These are phyloP conservation scores for Pichia nanzhaoensis DNA, from an alignment of 805 yeast species.

Conservation along the genomic window DNA sequence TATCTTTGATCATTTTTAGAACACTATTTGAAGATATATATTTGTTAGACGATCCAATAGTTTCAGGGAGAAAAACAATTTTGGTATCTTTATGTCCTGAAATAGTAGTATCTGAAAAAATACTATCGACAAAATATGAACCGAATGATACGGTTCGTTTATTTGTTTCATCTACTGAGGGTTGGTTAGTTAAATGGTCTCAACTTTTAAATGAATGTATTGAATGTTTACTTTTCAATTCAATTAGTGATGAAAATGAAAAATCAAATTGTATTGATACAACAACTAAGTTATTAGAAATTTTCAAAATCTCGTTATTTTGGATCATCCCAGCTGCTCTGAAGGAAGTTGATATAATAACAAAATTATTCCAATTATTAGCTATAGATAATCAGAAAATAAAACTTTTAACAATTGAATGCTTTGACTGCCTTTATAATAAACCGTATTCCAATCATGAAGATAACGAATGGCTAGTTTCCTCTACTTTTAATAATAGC, in stretches of 20 bases:
- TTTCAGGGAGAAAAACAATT: slow-evolving; percentile 69
- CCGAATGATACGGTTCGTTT: slow-evolving; percentile 53
- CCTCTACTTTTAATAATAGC: slow-evolving; percentile 63
- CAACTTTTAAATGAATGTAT: slow-evolving; percentile 42
- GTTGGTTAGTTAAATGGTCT: slow-evolving; percentile 87
- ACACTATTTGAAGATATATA: slow-evolving; percentile 91
- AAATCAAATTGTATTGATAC: slow-evolving; percentile 27
- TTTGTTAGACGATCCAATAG: slow-evolving; percentile 85
- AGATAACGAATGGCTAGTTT: slow-evolving; percentile 75
- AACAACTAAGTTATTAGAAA: slow-evolving; percentile 64
- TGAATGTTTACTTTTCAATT: slow-evolving; percentile 18
- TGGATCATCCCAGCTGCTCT: slow-evolving; percentile 84
- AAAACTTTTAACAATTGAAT: slow-evolving; percentile 81
- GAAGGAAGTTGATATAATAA: slow-evolving; percentile 56
- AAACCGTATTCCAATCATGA: slow-evolving; percentile 58
- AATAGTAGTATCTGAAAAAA: slow-evolving; percentile 64
- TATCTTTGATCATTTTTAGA: slow-evolving; percentile 70
- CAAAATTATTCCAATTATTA: slow-evolving; percentile 54
- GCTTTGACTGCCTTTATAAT: slow-evolving; percentile 82
- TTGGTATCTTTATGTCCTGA: slow-evolving; percentile 80
- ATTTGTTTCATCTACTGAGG: slow-evolving; percentile 66
- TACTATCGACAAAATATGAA: slow-evolving; percentile 58
- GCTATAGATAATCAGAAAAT: slow-evolving; percentile 53
- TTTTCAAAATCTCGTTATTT: slow-evolving; percentile 81
- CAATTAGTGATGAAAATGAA: background rate